Evolutionary conservation across 805 yeast species (phyloP), one percentile per base, ranked within the genome.

Genomic region (Ascoidea tarda): DNA sequence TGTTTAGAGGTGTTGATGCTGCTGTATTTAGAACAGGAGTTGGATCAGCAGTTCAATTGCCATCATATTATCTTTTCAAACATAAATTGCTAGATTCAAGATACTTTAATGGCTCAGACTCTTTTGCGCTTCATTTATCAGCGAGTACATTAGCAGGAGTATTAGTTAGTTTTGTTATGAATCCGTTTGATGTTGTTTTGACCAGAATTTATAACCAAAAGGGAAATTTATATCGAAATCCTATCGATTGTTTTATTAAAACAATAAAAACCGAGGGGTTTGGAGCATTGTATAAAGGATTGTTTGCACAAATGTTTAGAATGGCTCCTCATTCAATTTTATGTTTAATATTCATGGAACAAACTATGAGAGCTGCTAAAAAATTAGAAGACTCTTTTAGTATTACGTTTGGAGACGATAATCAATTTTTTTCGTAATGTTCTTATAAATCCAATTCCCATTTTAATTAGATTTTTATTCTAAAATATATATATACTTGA

Each of bases 151-250:
- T 76, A 57, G 82, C 96, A 6, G 99, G 99, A 48, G 65, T 89
- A 46, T 96, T 96, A 60, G 98, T 93, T 38, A 90, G 95, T 51
- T 73, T 90, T 21, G 96, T 87, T 38, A 91, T 93, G 97, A 93
- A 90, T 66, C 98, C 99, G 14, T 89, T 96, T 79, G 99, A 93
- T 67, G 98, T 93, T 48, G 77, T 93, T 51, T 73, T 93, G 69
- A 93, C 99, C 1, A 79, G 99, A 71, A 84, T 93, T 66, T 93
- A 91, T 69, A 93, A 93, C 68, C 98, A 93, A 66, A 51, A 49
- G 14, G 96, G 96, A 50, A 76, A 86, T 62, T 76, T 85, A 51
- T 93, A 93, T 69, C 75, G 71, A 51, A 96, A 95, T 6, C 95
- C 96, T 1, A 59, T 89, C 31, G 99, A 93, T 68, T 93, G 99